Evolutionary conservation across 2,329 filamentous ascomycete species (phyloP).

Genomic region (Pseudogymnoascus sp.): DNA sequence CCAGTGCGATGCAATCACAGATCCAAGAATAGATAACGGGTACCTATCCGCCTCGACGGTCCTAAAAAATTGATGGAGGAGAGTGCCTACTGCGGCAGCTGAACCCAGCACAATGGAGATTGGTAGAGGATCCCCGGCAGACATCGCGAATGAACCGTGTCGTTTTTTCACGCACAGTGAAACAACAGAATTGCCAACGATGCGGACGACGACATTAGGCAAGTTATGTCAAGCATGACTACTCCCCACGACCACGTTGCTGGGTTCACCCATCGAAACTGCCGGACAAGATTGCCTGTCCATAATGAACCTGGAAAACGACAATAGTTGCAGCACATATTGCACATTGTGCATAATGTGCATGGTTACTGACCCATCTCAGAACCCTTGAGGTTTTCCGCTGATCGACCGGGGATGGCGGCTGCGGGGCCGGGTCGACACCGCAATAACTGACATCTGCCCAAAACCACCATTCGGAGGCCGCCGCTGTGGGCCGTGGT

Average conservation of each 20-base stretch:
- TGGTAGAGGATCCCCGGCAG: neutral
- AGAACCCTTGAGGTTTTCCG: neutral
- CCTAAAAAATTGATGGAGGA: constrained; percentile 3
- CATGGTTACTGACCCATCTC: neutral
- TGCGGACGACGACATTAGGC: neutral
- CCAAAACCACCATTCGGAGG: neutral
- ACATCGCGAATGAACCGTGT: constrained; percentile 1
- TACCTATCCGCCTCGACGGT: neutral
- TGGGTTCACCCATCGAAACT: neutral
- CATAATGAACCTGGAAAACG: neutral
- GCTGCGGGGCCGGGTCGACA: neutral
- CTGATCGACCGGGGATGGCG: neutral
- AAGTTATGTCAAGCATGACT: constrained; percentile 8
- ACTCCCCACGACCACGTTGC: neutral
- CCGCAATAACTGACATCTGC: constrained; percentile 2
- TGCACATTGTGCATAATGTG: neutral
- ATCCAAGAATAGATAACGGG: constrained; percentile 6
- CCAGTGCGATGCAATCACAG: neutral
- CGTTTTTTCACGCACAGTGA: neutral
- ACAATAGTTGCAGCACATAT: neutral
- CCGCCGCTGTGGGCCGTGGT: neutral
- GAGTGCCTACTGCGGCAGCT: neutral
- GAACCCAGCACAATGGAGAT: constrained; percentile 6
- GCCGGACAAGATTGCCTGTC: neutral
- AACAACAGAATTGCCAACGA: constrained; percentile 1